Base-by-base conservation (phyloP, 23 red algal genomes). In the Gracilaria gracilis region DNA sequence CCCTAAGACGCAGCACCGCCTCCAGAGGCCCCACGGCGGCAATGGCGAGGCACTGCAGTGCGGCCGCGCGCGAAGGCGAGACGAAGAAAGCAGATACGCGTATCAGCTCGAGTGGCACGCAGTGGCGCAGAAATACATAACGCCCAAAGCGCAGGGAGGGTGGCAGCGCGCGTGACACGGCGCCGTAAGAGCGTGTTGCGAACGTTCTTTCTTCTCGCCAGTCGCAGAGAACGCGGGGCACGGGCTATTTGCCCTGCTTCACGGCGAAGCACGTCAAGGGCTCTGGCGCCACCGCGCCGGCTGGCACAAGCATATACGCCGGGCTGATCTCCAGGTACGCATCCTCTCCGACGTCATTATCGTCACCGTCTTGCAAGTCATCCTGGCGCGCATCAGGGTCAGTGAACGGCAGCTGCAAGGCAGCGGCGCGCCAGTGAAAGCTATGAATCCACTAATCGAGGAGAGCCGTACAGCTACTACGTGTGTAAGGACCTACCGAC, bases 321-420 rank as follows among this genome's bases (percentile, higher is more conserved):
- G 90, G 90, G 28, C 90, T 80, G n/a, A 85, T 93, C 67, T 93
- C 90, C 39, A 93, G 51, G 70, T 93, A 93, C 46, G 85, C 39
- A 21, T 50, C 69, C 19, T 20, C 39, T 9, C 20, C 20, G 62
- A 24, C 12, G 54, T 19, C 15, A 15, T 4, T 15, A 15, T 4
- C 54, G 23, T 4, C 15, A 13, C 20, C 20, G 62, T 21, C 12
- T 4, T 19, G 2, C 7, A 15, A 4, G n/a, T n/a, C n/a, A n/a
- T n/a, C n/a, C n/a, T n/a, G n/a, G n/a, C n/a, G n/a, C n/a, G 54
- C 15, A 15, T 19, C 54, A 25, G 17, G 23, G 54, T 19, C 54
- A 25, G 17, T 4, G 35, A 2, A 9, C 29, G 64, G 9, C 20
- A 57, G 69, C 14, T 40, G 38, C 23, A 35, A 25, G n/a, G 70